Conservation (phyloP, 768 basidiomycete genomes). For the Leccinum obscurum region DNA sequence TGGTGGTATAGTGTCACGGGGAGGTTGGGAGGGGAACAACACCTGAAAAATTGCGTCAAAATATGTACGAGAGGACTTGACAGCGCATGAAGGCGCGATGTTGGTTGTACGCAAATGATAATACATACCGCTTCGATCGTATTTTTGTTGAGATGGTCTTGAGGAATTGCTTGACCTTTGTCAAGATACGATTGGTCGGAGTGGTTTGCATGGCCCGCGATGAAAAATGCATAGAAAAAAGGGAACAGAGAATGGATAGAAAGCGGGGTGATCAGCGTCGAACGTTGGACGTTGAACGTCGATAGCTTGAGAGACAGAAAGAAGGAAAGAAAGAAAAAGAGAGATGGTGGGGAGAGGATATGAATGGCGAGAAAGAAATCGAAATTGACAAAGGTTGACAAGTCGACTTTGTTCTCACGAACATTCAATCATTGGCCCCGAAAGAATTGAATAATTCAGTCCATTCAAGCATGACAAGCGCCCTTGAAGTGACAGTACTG, state of each 20-base stretch:
- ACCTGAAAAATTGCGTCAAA: conserved; percentile 15
- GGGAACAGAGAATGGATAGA: neutral
- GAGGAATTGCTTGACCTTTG: conserved; percentile 19
- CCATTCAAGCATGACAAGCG: neutral
- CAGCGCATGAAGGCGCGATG: neutral
- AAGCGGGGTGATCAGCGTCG: neutral
- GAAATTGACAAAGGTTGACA: neutral
- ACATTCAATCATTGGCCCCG: neutral
- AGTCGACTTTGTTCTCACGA: conserved; percentile 8
- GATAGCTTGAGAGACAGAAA: neutral
- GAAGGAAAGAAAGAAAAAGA: neutral
- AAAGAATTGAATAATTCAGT: neutral
- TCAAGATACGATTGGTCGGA: conserved; percentile 14
- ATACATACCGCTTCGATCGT: conserved; percentile 16
- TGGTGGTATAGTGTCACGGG: conserved; percentile 24
- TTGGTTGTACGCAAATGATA: neutral
- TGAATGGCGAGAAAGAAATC: conserved; percentile 1
- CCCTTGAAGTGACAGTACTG: neutral
- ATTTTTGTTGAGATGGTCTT: conserved; percentile 20
- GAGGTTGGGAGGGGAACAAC: neutral
- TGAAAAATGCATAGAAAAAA: neutral
- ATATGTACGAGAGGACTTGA: neutral
- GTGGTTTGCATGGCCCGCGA: conserved; percentile 17
- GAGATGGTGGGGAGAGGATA: neutral
- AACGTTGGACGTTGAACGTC: neutral